These are phyloP conservation scores for Linnemannia exigua DNA, from an alignment of 192 early-diverging fungal species.

Conservation along the genomic window DNA sequence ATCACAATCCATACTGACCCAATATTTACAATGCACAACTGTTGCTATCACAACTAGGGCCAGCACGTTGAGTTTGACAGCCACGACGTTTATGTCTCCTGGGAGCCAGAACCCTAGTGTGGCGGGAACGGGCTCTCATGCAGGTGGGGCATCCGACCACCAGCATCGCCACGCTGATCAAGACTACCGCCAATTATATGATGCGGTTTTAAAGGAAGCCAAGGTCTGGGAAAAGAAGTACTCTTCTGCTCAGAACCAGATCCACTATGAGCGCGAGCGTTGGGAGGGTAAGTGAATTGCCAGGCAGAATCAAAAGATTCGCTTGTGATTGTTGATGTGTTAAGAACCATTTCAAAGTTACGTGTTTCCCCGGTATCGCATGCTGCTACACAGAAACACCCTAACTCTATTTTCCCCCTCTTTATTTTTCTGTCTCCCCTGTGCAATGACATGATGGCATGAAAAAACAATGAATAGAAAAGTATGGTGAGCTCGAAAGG, in stretches of 20 bases:
- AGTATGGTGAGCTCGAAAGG: constrained; percentile 31
- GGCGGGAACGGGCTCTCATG: background rate
- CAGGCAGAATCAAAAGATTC: background rate
- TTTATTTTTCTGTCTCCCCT: background rate
- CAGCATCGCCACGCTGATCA: background rate
- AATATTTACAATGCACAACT: background rate
- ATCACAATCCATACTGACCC: background rate
- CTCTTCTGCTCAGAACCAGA: constrained; percentile 38
- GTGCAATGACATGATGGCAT: background rate
- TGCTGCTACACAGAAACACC: background rate
- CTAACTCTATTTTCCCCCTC: background rate
- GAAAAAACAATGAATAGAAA: constrained; percentile 9
- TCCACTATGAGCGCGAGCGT: constrained; percentile 46
- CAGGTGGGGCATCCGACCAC: background rate
- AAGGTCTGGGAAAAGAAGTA: constrained; percentile 53
- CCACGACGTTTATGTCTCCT: constrained; percentile 32
- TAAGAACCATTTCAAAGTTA: background rate
- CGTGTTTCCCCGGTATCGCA: background rate
- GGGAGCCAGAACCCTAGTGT: background rate
- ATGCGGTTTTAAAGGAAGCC: constrained; percentile 23
- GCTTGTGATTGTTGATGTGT: background rate
- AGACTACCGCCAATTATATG: constrained; percentile 34
- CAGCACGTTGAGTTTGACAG: constrained; percentile 47
- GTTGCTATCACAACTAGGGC: constrained; percentile 5
- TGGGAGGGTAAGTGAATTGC: constrained; percentile 37